phyloP scores from a whole-genome alignment of 2,329 filamentous ascomycete genomes.

The Xylaria sp. region DNA sequence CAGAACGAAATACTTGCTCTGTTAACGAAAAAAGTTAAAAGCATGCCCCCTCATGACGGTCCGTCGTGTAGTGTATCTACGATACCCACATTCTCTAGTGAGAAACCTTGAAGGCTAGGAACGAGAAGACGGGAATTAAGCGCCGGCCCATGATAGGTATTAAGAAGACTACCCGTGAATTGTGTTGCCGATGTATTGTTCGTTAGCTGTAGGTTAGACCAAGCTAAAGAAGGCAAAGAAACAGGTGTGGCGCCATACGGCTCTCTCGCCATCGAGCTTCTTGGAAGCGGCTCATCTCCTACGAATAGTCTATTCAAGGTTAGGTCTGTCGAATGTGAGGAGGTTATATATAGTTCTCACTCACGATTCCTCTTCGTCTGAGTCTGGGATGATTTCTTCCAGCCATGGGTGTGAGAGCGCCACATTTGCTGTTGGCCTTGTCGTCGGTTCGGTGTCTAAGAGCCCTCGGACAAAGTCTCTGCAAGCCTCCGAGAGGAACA shows the following conservation, averaged over 20 bases:
- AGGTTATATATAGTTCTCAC: background rate
- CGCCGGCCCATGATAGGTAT: conserved; percentile 2
- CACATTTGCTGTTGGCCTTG: background rate
- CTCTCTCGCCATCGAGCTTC: background rate
- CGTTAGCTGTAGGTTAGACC: conserved; percentile 4
- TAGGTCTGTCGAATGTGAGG: background rate
- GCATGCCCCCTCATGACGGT: background rate
- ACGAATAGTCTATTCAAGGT: conserved; percentile 3
- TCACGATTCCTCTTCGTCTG: conserved; percentile 11
- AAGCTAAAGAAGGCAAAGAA: conserved; percentile 10
- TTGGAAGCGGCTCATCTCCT: background rate
- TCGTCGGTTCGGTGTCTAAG: background rate
- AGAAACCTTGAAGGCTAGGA: conserved; percentile 9
- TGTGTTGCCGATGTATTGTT: background rate
- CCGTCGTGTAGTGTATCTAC: background rate
- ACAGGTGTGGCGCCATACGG: background rate
- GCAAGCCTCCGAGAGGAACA: background rate
- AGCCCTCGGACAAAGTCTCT: conserved; percentile 9
- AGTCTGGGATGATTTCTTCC: conserved; percentile 8
- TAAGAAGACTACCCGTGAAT: background rate
- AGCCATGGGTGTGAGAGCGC: conserved; percentile 7
- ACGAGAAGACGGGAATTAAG: background rate
- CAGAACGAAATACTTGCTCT: conserved; percentile 10
- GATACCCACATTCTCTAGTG: background rate
- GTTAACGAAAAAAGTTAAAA: background rate